Base-by-base conservation (phyloP, 2,329 filamentous ascomycete species). In the Colletotrichum sp. region DNA sequence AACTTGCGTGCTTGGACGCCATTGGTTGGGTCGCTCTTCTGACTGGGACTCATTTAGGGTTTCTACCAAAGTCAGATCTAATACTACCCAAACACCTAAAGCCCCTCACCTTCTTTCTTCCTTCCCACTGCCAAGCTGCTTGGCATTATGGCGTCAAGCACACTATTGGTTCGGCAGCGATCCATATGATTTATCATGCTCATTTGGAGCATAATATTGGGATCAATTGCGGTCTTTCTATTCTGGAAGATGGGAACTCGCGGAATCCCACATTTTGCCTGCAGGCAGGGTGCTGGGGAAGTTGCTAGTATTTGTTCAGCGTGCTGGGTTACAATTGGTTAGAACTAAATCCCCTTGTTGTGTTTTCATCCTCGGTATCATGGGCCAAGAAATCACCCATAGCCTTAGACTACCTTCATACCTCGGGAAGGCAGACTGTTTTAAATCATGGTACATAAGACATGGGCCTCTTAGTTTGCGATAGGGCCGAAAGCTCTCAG, bases 181-280 rank as follows among this genome's bases (percentile, higher is more conserved):
- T 6, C 12, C 6, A 52, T 52, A 13, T 12, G 3, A 21, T 48
- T 4, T 0, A 21, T 12, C 10, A 52, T 52, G 10, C 43, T 52
- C n/a, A 21, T 21, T 21, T 52, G 1, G n/a, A 13, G 1, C 9
- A 21, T 1, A 0, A 12, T 21, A 21, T 7, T 21, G 1, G 6
- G n/a, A 48, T 48, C 43, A 13, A 48, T 4, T 7, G 43, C 6
- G 43, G 43, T 48, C 43, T 21, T 13, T 21, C 6, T 6, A 13
- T 48, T 21, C n/a, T 48, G n/a, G 10, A 48, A 13, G n/a, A 48
- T 48, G 18, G 0, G 0, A 21, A 1, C 3, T 21, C 3, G n/a
- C 10, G 43, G n/a, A 48, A 48, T 48, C 43, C 43, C 3, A 13
- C 43, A 3, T 2, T 48, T 48, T 48, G 43, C 9, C n/a, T 7